Evolutionary conservation across 1,139 yeast species (phyloP), one percentile per base, ranked within the genome.

Genomic region (Yueomyces sp.): DNA sequence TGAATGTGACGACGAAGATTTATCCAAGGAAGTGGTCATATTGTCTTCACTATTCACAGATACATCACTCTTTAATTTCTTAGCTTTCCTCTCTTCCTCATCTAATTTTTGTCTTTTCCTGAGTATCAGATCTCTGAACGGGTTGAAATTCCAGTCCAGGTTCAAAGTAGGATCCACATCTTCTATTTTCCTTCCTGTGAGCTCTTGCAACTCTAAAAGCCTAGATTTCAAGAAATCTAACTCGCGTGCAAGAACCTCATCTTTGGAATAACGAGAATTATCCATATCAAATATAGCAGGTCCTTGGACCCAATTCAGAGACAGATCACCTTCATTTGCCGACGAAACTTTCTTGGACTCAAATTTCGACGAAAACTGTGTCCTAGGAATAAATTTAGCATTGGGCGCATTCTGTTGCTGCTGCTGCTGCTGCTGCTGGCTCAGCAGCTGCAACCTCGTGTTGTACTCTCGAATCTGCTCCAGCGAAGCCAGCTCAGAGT

Each of bases 211-310:
- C 42, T 56, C 61, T 25, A 51, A 32, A 36, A 59, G 39, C 41
- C 62, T 52, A n/a, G 49, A 45, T 40, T 48, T 55, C 38, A 58
- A 45, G 40, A 57, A 55, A 19, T 49, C 50, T 48, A 57, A 47
- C 44, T 59, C 62, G 39, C 52, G 56, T 39, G 46, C 38, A n/a
- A 54, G 40, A 1, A 52, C 46, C n/a, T 52, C 59, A 27, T 50
- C 53, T 36, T 52, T 54, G 5, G 52, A 43, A 38, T 56, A 56
- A 25, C 56, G 53, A 2, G 52, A 48, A 7, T 49, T 48, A 41
- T 49, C 46, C 36, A 50, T 48, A 41, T 56, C 59, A 37, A 56
- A 52, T n/a, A 57, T 55, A 3, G 58, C 60, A 4, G 62, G 60
- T 1, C 60, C 62, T 42, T 56, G 57, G 8, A 57, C 56, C 57